A percentile compares a stretch with the other conserved stretches of the same genome.
Evolutionary conservation across 2,329 filamentous ascomycete species (phyloP).

Genomic region (Endoconidiophora laricicola): DNA sequence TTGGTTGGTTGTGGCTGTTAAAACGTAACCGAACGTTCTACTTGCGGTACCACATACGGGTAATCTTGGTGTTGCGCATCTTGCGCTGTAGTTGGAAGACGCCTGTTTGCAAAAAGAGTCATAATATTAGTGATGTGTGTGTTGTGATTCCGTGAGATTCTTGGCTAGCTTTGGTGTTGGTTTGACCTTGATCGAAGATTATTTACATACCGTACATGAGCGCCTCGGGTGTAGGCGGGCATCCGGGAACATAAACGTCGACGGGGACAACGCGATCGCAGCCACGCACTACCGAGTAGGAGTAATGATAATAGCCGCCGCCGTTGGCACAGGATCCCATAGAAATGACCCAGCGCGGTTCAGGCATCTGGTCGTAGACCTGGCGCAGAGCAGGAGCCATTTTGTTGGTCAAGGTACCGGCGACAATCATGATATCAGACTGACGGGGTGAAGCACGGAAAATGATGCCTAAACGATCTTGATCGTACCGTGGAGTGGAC

Average conservation of each 20-base stretch:
- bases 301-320: conserved; percentile 77
- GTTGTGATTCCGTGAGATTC: not conserved
- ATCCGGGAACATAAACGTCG: conserved; percentile 66
- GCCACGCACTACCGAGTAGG: conserved; percentile 59
- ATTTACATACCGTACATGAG: conserved; percentile 37
- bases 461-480: conserved; percentile 77
- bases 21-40: conserved; percentile 18
- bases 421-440: conserved; percentile 86
- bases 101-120: not conserved
- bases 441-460: conserved; percentile 79
- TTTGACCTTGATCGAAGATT: not conserved
- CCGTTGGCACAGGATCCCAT: conserved; percentile 79
- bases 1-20: not conserved
- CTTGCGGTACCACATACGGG: conserved; percentile 41
- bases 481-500: conserved; percentile 75
- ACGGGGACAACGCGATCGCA: conserved; percentile 65
- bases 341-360: conserved; percentile 69
- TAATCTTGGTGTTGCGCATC: conserved; percentile 45
- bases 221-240: conserved; percentile 45
- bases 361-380: conserved; percentile 92
- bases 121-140: not conserved
- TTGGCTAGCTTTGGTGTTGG: not conserved
- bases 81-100: conserved; percentile 66
- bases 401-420: conserved; percentile 86
- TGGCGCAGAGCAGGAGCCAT: conserved; percentile 84